Conservation (phyloP, 345 rosid genomes). For the Gossypium anomalum region DNA sequence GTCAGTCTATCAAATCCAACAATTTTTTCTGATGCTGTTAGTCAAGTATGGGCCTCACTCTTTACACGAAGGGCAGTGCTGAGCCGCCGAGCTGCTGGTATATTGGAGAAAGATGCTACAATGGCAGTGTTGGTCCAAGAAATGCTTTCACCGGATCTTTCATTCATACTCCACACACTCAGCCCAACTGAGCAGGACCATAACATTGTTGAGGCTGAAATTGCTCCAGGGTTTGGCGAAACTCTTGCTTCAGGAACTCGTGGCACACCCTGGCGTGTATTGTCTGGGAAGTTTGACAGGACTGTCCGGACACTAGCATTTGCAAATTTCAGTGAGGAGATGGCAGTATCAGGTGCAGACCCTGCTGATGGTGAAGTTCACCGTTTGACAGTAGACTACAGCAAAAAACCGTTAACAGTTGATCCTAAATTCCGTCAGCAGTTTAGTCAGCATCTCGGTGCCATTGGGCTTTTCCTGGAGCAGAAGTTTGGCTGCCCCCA, state of each 20-base stretch:
- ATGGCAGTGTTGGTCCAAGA: constrained; percentile 96
- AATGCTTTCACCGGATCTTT: constrained; percentile 84
- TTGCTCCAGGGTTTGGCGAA: constrained; percentile 94
- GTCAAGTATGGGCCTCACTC: constrained; percentile 92
- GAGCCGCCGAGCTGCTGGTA: constrained; percentile 79
- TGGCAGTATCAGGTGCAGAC: constrained; percentile 50
- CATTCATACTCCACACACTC: constrained; percentile 89
- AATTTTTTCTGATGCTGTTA: constrained; percentile 53
- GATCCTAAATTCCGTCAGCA: constrained; percentile 60
- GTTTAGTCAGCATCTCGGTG: constrained; percentile 71
- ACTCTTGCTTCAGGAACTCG: constrained; percentile 90
- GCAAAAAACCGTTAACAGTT: constrained; percentile 76
- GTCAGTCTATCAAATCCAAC: constrained; percentile 66
- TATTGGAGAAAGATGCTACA: constrained; percentile 71
- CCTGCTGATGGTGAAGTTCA: constrained; percentile 74
- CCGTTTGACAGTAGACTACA: constrained; percentile 68
- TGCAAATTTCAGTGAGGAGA: constrained; percentile 92
- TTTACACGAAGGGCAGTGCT: constrained; percentile 92
- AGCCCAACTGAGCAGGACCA: constrained; percentile 74
- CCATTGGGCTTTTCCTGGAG: constrained; percentile 82
- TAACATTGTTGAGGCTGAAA: constrained; percentile 75
- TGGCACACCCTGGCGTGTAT: constrained; percentile 93
- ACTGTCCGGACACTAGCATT: constrained; percentile 63
- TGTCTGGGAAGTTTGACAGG: constrained; percentile 76
- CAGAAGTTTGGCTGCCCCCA: constrained; percentile 85